These are phyloP conservation scores for Penicillium hesseltinei DNA, from an alignment of 2,329 filamentous ascomycete genomes.

Conservation along the genomic window DNA sequence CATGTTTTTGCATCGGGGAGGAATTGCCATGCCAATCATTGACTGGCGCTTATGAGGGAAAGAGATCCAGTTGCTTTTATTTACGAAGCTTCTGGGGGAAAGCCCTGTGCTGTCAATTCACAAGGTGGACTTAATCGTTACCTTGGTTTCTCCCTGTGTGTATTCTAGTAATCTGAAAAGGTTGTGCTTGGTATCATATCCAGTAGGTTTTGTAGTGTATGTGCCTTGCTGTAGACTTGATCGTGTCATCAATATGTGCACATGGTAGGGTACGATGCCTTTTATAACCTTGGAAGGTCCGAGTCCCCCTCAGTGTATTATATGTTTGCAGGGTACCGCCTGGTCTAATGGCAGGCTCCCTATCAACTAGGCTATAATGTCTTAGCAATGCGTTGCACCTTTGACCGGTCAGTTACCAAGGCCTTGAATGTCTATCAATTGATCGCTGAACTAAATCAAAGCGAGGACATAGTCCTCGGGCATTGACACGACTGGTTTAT, in stretches of 20 bases:
- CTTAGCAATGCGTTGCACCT: neutral
- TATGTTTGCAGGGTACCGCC: neutral
- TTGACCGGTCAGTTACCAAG: neutral
- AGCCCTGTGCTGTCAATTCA: slow-evolving; percentile 85
- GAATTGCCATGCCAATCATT: slow-evolving; percentile 51
- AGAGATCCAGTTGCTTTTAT: slow-evolving; percentile 71
- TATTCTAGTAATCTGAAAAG: slow-evolving; percentile 39
- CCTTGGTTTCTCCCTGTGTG: slow-evolving; percentile 55
- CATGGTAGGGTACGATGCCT: neutral
- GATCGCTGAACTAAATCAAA: neutral
- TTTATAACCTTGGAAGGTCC: neutral
- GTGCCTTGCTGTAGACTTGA: slow-evolving; percentile 1
- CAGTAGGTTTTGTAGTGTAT: slow-evolving; percentile 15
- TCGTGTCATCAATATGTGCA: neutral
- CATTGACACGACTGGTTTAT: neutral
- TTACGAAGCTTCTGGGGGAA: slow-evolving; percentile 69
- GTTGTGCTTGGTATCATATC: slow-evolving; percentile 34
- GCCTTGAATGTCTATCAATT: neutral
- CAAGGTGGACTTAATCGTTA: slow-evolving; percentile 87
- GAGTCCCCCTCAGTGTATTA: no score
- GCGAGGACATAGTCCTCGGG: neutral
- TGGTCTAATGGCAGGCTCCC: neutral
- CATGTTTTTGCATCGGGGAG: slow-evolving; percentile 34
- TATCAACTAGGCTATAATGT: neutral
- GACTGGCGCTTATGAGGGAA: slow-evolving; percentile 97